phyloP scores from a whole-genome alignment of 306 rosid species.

The Hippophae tibetana region DNA sequence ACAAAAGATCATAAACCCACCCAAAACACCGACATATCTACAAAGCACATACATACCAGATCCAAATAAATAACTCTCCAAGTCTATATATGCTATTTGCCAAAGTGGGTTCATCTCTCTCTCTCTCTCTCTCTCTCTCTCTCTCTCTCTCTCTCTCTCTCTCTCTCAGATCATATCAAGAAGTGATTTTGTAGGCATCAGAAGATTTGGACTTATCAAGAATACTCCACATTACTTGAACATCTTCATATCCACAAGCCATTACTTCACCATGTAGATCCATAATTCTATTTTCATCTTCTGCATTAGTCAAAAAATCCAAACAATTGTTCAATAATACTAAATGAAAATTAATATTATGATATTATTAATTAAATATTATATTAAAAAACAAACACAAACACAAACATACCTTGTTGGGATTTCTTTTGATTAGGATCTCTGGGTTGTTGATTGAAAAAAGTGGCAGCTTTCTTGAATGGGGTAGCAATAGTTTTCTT shows the following conservation, averaged over 20 bases:
- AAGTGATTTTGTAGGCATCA: slow-evolving; percentile 34
- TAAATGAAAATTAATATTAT: background rate
- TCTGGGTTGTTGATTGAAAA: slow-evolving; percentile 60
- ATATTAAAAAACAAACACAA: too few relatives aligned
- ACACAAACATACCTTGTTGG: slow-evolving; percentile 43
- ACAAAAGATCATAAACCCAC: background rate
- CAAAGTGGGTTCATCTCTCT: background rate
- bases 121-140: too few relatives aligned
- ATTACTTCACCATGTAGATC: slow-evolving; percentile 90
- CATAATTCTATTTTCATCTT: slow-evolving; percentile 40
- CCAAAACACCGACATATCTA: slow-evolving; percentile 15
- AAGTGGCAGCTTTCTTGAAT: slow-evolving; percentile 73
- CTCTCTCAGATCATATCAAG: slow-evolving; percentile 16
- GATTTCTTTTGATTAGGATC: slow-evolving; percentile 43
- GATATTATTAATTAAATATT: background rate
- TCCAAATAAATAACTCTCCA: slow-evolving; percentile 11
- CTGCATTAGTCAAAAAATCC: slow-evolving; percentile 17
- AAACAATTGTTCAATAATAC: too few relatives aligned
- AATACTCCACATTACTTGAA: slow-evolving; percentile 96
- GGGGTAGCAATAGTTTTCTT: slow-evolving; percentile 88
- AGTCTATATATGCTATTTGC: background rate
- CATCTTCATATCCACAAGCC: slow-evolving; percentile 95
- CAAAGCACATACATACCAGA: slow-evolving; percentile 30
- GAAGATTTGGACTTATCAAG: slow-evolving; percentile 74
- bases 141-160: too few relatives aligned